Evolutionary conservation across 1,139 yeast species (phyloP), one percentile per base, ranked within the genome.

Genomic region (Hansenula lynferdii): DNA sequence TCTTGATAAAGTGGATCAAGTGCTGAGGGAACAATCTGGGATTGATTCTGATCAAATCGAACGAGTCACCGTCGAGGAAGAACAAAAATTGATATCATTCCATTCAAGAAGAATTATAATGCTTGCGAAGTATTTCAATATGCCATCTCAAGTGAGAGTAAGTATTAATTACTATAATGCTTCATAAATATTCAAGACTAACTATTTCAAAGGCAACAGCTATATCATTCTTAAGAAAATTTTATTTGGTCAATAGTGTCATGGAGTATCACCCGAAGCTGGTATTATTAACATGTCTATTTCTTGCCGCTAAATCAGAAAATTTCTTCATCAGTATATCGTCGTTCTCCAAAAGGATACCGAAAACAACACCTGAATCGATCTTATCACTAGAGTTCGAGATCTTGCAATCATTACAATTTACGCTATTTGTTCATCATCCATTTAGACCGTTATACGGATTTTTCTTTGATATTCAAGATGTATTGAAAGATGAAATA

Each of bases 251-350:
- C 22, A 78, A 86, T 54, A 80, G 92, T 19, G 90, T 85, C 24
- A 80, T 87, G 89, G 89, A 86, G 49, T 77, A 75, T 54, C 94
- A 86, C 51, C 98, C 98, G 10, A 86, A 86, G 54, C 75, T 80
- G 47, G 71, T 92, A 29, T 69, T 92, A 54, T 79, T 80, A 47
- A 89, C 98, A 0, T 84, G 96, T 47, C 75, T 92, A 12, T 92
- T 90, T 58, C 67, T 92, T 30, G 96, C 97, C 3, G 90, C 96
- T 33, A 92, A 92, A 61, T 79, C 92, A 15, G 97, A 92, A 55
- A 92, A 92, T 62, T 82, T 78, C 59, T 90, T 90, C 61, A 82
- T 92, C 26, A 78, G 95, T 16, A 84, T 90, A 38, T 85, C 84
- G 30, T 75, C 85, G n/a, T 89, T 89, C 57, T 80, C 87, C 39